Base-by-base conservation (phyloP, 2,329 filamentous ascomycete genomes). In the Rasamsonia emersonii region DNA sequence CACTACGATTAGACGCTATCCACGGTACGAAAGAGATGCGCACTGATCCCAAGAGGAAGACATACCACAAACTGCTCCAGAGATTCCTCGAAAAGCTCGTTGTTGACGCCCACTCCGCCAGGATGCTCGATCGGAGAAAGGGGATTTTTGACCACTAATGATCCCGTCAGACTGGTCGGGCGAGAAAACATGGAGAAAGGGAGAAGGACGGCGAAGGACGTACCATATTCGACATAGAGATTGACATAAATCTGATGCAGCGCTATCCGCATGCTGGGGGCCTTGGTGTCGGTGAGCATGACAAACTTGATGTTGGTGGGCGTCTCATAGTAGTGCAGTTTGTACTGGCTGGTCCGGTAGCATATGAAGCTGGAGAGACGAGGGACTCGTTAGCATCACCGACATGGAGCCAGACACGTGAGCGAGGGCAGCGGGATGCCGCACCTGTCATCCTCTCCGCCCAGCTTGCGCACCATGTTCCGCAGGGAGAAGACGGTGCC, bases 221-320 rank as follows among this genome's bases (percentile, higher is more conserved):
- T 60, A 86, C 82, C 81, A 51, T 91, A 98, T 65, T 98, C 91
- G 11, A 98, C 89, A 66, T 91, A 98, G 15, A 96, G 74, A 57
- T 93, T 96, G 37, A 95, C 93, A 60, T 95, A 98, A 41, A 98
- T 95, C 70, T 98, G 91, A 57, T 98, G 88, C 51, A 98, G 64
- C 14, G 93, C 89, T 48, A 93, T 86, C 26, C 88, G 77, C 77
- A 98, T 89, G 61, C 86, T 95, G 45, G 82, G 75, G 36, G 85
- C 83, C 45, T 77, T 82, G 21, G 83, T 84, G 62, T 96, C 91
- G 15, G 91, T 96, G 53, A 96, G 71, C 79, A 98, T 85, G 54
- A 95, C 86, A 54, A 96, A 93, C 54, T 94, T 93, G 61, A 93
- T 79, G 58, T 85, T 93, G 32, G 86, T 91, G 1, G 88, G 86